A percentile compares a stretch with the other conserved stretches of the same genome.
Conservation (phyloP, 352 stramenopile species). For the Phytopythium sindhum region DNA sequence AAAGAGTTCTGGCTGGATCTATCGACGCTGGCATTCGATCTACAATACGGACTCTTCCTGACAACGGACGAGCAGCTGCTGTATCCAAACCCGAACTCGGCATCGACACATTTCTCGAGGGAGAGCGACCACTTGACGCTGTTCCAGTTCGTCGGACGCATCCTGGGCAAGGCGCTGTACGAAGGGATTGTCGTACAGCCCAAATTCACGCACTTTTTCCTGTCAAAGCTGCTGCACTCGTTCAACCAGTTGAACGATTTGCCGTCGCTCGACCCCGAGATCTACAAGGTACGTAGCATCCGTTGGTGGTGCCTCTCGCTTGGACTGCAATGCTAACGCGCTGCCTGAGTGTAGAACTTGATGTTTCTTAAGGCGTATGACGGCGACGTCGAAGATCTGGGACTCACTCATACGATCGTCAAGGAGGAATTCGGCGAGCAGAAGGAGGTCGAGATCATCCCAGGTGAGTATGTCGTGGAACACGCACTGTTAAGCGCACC, state of each 20-base stretch:
- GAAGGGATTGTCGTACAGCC: conserved; percentile 95
- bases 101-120: conserved; percentile 72
- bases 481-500: neutral
- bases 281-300: conserved; percentile 82
- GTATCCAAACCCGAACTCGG: conserved; percentile 93
- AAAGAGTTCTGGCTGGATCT: conserved; percentile 97
- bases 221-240: conserved; percentile 88
- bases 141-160: conserved; percentile 94
- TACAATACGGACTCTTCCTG: conserved; percentile 87
- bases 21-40: conserved; percentile 90
- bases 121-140: conserved; percentile 86
- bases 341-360: conserved; percentile 67
- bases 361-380: conserved; percentile 96
- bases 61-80: conserved; percentile 76
- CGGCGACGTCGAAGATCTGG: conserved; percentile 88
- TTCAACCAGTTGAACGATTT: conserved; percentile 87
- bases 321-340: neutral
- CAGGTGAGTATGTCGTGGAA: conserved; percentile 17
- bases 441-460: conserved; percentile 87
- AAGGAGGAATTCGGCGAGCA: conserved; percentile 87
- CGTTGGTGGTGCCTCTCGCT: neutral
- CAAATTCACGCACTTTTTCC: conserved; percentile 96
- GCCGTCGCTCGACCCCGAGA: conserved; percentile 89
- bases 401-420: conserved; percentile 90
- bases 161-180: conserved; percentile 95